Base-by-base conservation (phyloP, 1,139 yeast genomes). In the Blastobotrys arbuscula region DNA sequence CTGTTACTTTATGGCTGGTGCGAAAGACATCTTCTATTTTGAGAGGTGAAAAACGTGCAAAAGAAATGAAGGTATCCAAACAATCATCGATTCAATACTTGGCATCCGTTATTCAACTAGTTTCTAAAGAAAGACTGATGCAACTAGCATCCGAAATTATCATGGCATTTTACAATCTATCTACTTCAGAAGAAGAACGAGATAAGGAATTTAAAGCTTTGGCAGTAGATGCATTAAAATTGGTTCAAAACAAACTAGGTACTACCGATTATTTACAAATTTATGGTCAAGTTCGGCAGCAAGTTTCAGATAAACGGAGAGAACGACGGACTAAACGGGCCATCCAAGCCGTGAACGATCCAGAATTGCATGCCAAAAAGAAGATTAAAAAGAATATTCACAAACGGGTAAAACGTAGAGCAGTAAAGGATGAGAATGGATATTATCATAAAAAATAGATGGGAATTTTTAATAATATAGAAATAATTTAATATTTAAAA, bases 281-380 rank as follows among this genome's bases (percentile, higher is more conserved):
- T 2, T 85, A 82, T 60, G 70, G 87, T 1, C 71, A 71, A 47
- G 95, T 88, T 15, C 79, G 81, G 60, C 80, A 75, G 55, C 62
- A 63, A 15, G 82, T 90, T 19, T 69, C 69, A 39, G 72, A 72
- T 28, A 76, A 88, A 64, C 78, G 97, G 60, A 76, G 76, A 53
- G 94, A 87, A 45, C 79, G 97, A 67, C 81, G 74, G 61, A 77
- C 85, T 1, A 83, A 82, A 62, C 75, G 90, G 51, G 84, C 96
- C 0, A 82, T 85, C 54, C 70, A 87, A 64, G 87, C 90, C 1
- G 75, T 90, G 3, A 76, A 76, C 13, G 85, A 86, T 4, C 98
- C 98, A 0, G 96, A 84, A 19, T 68, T 78, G 39, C 82, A 87
- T 21, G 95, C 96, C 3, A 77, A 76, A 59, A 78, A 85, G 65